phyloP scores from a whole-genome alignment of 176 grass and related monocot genomes.

The Musa itinerans region DNA sequence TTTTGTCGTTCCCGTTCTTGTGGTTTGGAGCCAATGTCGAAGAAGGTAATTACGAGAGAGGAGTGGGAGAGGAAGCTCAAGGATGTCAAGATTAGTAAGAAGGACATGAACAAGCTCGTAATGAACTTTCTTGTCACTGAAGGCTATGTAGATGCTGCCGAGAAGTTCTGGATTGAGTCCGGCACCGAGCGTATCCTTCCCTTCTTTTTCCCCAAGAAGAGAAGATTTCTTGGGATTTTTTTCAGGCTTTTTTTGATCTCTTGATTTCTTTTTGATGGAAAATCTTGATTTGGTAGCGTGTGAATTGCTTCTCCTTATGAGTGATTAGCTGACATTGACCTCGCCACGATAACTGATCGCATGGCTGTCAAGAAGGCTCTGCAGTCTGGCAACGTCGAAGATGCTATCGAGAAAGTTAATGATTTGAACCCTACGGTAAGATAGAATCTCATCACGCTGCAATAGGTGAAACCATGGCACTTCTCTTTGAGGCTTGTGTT shows the following conservation, averaged over 20 bases:
- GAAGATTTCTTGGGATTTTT: not conserved
- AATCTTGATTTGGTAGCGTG: not conserved
- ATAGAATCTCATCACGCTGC: conserved; percentile 1
- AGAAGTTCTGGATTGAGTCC: conserved; percentile 7
- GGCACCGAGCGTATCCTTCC: conserved; percentile 5
- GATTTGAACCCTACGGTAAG: conserved; percentile 88
- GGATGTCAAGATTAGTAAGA: conserved; percentile 88
- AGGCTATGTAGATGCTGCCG: conserved; percentile 5
- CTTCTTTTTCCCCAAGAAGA: not conserved
- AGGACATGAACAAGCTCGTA: conserved; percentile 14
- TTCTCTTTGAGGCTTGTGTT: too few relatives aligned
- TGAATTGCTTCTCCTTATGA: conserved; percentile 18
- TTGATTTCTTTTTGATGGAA: not conserved
- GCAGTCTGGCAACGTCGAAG: conserved; percentile 92
- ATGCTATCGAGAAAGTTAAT: conserved; percentile 94
- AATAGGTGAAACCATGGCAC: not conserved
- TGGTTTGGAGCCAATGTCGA: conserved; percentile 41
- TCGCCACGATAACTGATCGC: conserved; percentile 75
- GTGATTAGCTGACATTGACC: conserved; percentile 77
- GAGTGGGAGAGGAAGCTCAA: conserved; percentile 95
- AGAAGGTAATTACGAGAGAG: conserved; percentile 77
- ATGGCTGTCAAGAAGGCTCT: conserved; percentile 88
- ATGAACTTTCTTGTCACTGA: conserved; percentile 17
- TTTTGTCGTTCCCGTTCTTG: not conserved
- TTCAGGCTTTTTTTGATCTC: not conserved